These are phyloP conservation scores for Dissophora globulifera DNA, from an alignment of 192 early-diverging fungal genomes.

Conservation along the genomic window DNA sequence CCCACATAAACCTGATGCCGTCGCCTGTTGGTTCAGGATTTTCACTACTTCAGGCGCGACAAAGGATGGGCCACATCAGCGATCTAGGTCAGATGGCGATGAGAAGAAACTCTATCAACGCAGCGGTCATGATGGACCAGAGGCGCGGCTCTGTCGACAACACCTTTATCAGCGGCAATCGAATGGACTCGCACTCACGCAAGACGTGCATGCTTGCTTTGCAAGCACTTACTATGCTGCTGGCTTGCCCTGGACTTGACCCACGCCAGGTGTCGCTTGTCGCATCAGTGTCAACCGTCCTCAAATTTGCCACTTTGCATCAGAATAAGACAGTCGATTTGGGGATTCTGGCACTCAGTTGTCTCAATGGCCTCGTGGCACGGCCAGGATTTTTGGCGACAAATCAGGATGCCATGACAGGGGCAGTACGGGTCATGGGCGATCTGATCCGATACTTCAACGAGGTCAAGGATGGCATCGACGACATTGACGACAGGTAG, in stretches of 20 bases:
- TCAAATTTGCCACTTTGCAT: conserved; percentile 48
- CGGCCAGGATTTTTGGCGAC: conserved; percentile 43
- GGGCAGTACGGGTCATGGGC: conserved; percentile 34
- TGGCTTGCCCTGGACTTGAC: conserved; percentile 40
- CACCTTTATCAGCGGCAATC: conserved; percentile 43
- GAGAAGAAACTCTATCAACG: conserved; percentile 42
- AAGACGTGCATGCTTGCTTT: conserved; percentile 43
- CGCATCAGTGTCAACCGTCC: conserved; percentile 17
- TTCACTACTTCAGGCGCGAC: conserved; percentile 24
- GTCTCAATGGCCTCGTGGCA: conserved; percentile 43
- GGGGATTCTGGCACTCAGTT: conserved; percentile 40
- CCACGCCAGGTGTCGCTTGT: conserved; percentile 36
- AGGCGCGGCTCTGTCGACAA: conserved; percentile 32
- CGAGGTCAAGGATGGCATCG: conserved; percentile 48
- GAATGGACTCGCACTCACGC: conserved; percentile 46
- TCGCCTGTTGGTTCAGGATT: conserved; percentile 23
- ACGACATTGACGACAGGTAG: conserved; percentile 49
- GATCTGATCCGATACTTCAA: conserved; percentile 50
- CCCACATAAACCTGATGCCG: conserved; percentile 5
- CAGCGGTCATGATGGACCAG: conserved; percentile 25
- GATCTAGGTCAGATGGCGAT: conserved; percentile 47
- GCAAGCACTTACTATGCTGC: conserved; percentile 21
- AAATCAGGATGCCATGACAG: conserved; percentile 46
- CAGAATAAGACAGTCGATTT: conserved; percentile 47
- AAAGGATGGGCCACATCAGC: conserved; percentile 46